Base-by-base conservation (phyloP, 768 basidiomycete species). In the Tylopilus vinaceipallidus region DNA sequence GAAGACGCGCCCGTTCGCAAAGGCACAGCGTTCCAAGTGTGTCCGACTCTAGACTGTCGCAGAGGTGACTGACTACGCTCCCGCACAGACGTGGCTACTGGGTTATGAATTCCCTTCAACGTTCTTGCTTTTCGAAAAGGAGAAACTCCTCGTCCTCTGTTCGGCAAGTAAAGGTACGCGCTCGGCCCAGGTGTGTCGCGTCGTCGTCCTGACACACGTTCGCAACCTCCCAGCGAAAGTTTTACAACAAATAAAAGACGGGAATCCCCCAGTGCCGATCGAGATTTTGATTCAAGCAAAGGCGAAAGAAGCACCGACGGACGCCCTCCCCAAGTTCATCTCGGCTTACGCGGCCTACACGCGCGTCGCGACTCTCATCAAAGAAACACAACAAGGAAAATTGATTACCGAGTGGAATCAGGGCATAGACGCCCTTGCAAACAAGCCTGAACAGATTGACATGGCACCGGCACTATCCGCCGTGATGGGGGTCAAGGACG, bases 71-170 rank as follows among this genome's bases (percentile, higher is more conserved):
- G 45, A 42, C 42, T 32, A 3, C 40, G 12, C 42, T 37, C 44
- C 23, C 41, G 33, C 49, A 22, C 56, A 97, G 95, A 95, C 94
- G 64, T 97, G 94, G 91, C 76, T 99, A 16, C 79, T 98, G 33
- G 95, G 95, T 13, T 98, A 94, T 68, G 95, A 99, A 69, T 98
- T 98, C 63, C 97, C 95, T 3, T 92, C 93, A 0, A 98, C 95
- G 0, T 75, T 98, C 24, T 78, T 95, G 50, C 73, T 98, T 17
- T 88, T 98, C 60, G 79, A 84, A 49, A 86, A 86, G 60, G 75
- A 85, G 46, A 88, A 81, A 61, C 71, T 98, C 17, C 74, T 75
- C 29, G 86, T 98, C 34, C 72, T 97, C 23, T 94, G 91, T 55
- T 95, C 92, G 20, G 79, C 88, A 2, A 89, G 86, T 17, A 95